phyloP scores from a whole-genome alignment of 2,329 filamentous ascomycete genomes.

The Xylariaceae sp. region DNA sequence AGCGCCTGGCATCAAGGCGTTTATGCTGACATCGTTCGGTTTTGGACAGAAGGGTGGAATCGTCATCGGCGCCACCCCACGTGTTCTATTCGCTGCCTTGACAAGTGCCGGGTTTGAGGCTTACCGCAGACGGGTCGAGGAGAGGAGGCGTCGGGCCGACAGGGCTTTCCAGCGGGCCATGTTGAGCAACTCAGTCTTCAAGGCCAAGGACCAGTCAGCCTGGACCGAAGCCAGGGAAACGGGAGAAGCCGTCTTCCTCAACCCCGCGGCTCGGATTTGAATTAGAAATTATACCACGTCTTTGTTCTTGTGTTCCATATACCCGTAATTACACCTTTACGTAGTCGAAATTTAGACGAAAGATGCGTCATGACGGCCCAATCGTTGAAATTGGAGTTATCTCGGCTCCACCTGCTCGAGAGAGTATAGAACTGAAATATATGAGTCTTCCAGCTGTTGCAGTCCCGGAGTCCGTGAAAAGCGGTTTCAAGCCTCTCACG shows the following conservation, averaged over 20 bases:
- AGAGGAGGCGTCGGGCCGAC: slow-evolving; percentile 18
- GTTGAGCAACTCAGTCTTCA: slow-evolving; percentile 23
- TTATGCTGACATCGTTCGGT: slow-evolving; percentile 97
- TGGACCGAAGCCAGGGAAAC: slow-evolving; percentile 12
- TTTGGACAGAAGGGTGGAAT: slow-evolving; percentile 99
- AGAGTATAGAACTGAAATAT: too few relatives aligned
- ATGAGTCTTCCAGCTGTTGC: too few relatives aligned
- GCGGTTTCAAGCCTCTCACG: too few relatives aligned
- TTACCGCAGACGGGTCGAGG: slow-evolving; percentile 53
- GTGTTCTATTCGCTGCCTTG: slow-evolving; percentile 90
- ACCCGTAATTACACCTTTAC: too few relatives aligned
- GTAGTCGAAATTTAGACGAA: slow-evolving; percentile 8
- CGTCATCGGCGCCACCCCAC: slow-evolving; percentile 90
- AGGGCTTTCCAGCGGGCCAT: slow-evolving; percentile 21
- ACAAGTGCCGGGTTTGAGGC: slow-evolving; percentile 81
- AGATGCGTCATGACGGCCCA: slow-evolving; percentile 1
- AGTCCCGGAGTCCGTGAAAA: too few relatives aligned
- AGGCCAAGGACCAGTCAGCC: slow-evolving; percentile 23
- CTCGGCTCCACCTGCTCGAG: slow-evolving; percentile 7
- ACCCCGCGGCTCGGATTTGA: slow-evolving; percentile 20
- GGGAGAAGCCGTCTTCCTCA: slow-evolving; percentile 11
- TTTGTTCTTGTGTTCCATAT: slow-evolving; percentile 4
- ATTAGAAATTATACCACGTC: slow-evolving; percentile 4
- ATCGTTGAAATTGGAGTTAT: slow-evolving; percentile 13
- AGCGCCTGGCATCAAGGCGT: slow-evolving; percentile 96